phyloP scores from a whole-genome alignment of 1,139 yeast species.

The Debaryomyces psychrophilus region DNA sequence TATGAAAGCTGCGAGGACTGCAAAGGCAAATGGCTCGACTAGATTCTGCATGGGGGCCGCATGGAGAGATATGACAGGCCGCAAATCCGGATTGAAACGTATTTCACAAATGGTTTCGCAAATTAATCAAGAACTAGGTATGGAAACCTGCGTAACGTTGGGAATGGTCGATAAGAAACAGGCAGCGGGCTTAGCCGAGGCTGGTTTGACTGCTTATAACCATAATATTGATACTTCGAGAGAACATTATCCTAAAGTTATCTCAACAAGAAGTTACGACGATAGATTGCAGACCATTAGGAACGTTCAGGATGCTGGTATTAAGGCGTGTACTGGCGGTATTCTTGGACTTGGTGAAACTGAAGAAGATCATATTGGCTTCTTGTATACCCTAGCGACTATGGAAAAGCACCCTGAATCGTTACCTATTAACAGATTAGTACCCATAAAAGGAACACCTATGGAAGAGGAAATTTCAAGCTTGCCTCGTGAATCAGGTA shows the following conservation, averaged over 20 bases:
- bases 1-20: conserved; percentile 62
- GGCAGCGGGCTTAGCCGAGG: conserved; percentile 58
- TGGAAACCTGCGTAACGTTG: conserved; percentile 80
- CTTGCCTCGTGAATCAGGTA: conserved; percentile 40
- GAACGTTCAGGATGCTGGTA: conserved; percentile 66
- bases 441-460: conserved; percentile 82
- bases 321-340: conserved; percentile 79
- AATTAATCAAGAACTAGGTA: conserved; percentile 61
- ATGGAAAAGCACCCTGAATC: conserved; percentile 77
- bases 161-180: conserved; percentile 75
- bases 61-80: conserved; percentile 83
- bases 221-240: conserved; percentile 82
- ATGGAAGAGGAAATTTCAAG: conserved; percentile 58
- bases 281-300: conserved; percentile 68
- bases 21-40: conserved; percentile 72
- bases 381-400: conserved; percentile 66
- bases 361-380: conserved; percentile 68
- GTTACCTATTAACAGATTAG: conserved; percentile 75
- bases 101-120: conserved; percentile 67
- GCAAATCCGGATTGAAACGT: conserved; percentile 66
- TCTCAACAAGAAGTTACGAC: conserved; percentile 69
- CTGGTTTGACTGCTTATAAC: conserved; percentile 80
- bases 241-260: conserved; percentile 73
- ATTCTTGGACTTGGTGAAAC: conserved; percentile 80
- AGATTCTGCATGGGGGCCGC: conserved; percentile 89